Evolutionary conservation across 257 asterid genomes (phyloP).

Genomic region (Forsythia suspensa): DNA sequence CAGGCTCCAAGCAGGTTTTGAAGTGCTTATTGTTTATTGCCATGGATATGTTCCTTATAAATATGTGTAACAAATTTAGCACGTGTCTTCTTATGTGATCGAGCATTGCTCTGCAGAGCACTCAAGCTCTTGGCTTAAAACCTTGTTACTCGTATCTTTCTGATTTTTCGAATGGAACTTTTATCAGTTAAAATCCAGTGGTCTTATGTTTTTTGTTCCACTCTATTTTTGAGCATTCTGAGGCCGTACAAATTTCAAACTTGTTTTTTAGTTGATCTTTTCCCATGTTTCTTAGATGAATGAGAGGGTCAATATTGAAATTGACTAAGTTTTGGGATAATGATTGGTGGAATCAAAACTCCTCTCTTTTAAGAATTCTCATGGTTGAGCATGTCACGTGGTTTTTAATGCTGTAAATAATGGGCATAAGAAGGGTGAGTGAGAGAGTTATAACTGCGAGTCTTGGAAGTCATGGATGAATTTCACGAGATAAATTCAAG

Average conservation of each 20-base stretch:
- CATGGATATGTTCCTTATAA: neutral
- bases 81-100: neutral
- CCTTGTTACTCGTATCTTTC: neutral
- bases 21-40: neutral
- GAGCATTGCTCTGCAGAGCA: neutral
- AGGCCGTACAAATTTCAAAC: neutral
- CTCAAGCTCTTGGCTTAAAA: neutral
- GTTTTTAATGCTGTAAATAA: neutral
- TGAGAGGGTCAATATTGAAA: neutral
- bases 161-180: neutral
- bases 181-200: neutral
- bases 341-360: neutral
- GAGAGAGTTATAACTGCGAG: too few species aligned
- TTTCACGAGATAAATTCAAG: too few species aligned
- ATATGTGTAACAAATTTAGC: neutral
- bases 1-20: neutral
- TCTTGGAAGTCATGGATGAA: too few species aligned
- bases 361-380: neutral
- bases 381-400: neutral
- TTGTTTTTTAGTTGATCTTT: neutral
- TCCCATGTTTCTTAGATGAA: neutral
- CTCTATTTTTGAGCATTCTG: neutral
- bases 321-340: neutral
- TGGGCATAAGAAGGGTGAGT: neutral
- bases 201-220: neutral